These are phyloP conservation scores for Setaria italica DNA, from an alignment of 202 grass and related monocot species.

Conservation along the genomic window DNA sequence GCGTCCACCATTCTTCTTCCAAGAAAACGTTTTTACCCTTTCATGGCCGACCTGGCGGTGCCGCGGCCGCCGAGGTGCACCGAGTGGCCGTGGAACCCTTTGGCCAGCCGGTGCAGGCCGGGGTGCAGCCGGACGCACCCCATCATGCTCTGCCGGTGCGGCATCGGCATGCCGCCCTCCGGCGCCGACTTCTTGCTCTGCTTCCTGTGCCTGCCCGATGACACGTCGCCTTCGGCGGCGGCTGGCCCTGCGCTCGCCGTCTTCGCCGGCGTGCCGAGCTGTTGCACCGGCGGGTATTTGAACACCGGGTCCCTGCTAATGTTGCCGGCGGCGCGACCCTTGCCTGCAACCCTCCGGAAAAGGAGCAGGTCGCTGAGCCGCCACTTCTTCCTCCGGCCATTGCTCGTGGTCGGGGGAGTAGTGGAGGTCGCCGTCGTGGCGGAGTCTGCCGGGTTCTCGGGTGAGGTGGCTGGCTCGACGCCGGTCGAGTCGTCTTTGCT, in stretches of 20 bases:
- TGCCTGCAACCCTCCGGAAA: constrained; percentile 69
- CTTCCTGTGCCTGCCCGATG: constrained; percentile 49
- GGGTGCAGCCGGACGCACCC: constrained; percentile 76
- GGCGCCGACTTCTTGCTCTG: constrained; percentile 42
- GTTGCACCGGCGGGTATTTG: constrained; percentile 65
- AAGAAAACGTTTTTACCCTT: constrained; percentile 23
- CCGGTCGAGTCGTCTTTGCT: neutral
- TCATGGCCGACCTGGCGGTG: constrained; percentile 45
- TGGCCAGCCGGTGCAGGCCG: constrained; percentile 63
- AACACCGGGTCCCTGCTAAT: constrained; percentile 75
- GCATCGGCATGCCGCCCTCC: constrained; percentile 32
- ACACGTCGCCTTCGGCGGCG: constrained; percentile 31
- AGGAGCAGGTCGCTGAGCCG: constrained; percentile 86
- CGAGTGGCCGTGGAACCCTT: constrained; percentile 53
- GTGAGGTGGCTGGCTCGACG: neutral
- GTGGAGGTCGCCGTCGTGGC: constrained; percentile 3
- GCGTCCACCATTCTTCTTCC: neutral
- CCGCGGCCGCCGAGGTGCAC: constrained; percentile 53
- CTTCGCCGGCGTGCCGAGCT: constrained; percentile 39
- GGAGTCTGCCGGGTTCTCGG: neutral
- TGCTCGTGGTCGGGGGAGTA: neutral
- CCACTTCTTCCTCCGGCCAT: constrained; percentile 73
- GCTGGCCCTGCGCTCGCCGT: constrained; percentile 24
- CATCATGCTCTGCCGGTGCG: constrained; percentile 51
- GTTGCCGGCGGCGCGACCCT: constrained; percentile 46